These are phyloP conservation scores for Aristolochia californica DNA, from an alignment of 164 flowering plant species.

Conservation along the genomic window DNA sequence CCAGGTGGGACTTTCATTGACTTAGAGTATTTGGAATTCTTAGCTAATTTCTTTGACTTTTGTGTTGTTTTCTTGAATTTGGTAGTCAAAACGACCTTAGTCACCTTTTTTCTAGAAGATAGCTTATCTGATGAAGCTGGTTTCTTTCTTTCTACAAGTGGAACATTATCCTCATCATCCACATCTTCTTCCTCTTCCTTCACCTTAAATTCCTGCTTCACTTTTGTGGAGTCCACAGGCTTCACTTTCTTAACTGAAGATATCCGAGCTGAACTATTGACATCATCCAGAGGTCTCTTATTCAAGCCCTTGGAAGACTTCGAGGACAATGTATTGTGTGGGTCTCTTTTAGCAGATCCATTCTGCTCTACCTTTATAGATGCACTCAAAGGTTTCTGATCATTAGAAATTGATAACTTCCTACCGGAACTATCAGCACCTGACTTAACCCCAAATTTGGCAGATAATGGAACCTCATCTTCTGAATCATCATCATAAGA, in stretches of 20 bases:
- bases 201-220: conserved; percentile 26
- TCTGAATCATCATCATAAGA: conserved; percentile 45
- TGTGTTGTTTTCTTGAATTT: conserved; percentile 37
- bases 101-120: conserved; percentile 33
- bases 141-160: conserved; percentile 61
- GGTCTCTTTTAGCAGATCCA: conserved; percentile 39
- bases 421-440: conserved; percentile 24
- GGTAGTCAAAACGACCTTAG: conserved; percentile 37
- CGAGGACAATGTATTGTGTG: conserved; percentile 9
- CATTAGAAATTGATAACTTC: conserved; percentile 31
- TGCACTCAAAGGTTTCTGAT: conserved; percentile 38
- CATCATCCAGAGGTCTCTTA: conserved; percentile 57
- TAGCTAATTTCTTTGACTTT: conserved; percentile 43
- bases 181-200: conserved; percentile 45
- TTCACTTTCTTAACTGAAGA: conserved; percentile 54
- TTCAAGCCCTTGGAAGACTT: conserved; percentile 24
- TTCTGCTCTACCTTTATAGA: conserved; percentile 35
- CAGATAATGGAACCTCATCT: conserved; percentile 62
- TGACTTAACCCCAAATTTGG: conserved; percentile 34
- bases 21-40: conserved; percentile 47
- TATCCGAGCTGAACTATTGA: conserved; percentile 19
- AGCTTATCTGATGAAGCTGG: conserved; percentile 25
- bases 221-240: conserved; percentile 24
- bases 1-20: conserved; percentile 59
- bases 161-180: conserved; percentile 37